Base-by-base conservation (phyloP, 805 yeast species). In the Candida insectorum region DNA sequence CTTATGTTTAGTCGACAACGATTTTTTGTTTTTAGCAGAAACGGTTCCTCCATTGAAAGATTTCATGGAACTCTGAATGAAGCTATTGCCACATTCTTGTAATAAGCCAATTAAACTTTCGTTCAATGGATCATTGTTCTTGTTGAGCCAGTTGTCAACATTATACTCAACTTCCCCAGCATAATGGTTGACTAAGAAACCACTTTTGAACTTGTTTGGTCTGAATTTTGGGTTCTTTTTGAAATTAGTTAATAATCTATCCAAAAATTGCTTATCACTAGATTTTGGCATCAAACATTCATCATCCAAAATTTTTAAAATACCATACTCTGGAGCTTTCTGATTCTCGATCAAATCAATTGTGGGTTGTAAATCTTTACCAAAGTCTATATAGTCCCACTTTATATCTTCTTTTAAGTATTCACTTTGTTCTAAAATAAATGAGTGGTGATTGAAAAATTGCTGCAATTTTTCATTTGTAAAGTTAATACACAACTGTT, bases 91-190 rank as follows among this genome's bases (percentile, higher is more conserved):
- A 0, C 96, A 86, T 4, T 57, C 51, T 0, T 79, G 60, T 23
- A 91, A 57, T 22, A 88, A 62, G 24, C 69, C 73, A 28, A 83
- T 62, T 8, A 91, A 69, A 36, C 79, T 76, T 31, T 86, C 95
- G 48, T 81, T 85, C 24, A 93, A 68, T 0, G 97, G 98, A 54
- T 93, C 98, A 45, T 85, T 85, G 55, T 93, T 93, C 60, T 93
- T 93, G 42, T 86, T 86, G 16, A 93, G 63, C 98, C 98, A 93
- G 20, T 89, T 91, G 13, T 83, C 89, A 15, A 87, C 82, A 21
- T 85, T 76, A 57, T 93, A 93, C 49, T 89, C 96, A n/a, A 93
- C 99, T 37, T 79, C 80, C 7, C 96, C 97, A 16, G 99, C 99
- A 60, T 93, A 93, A 60, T 93, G 99, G 39, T 83, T 80, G 14